Base-by-base conservation (phyloP, 768 basidiomycete genomes). In the Naematelia encephala region DNA sequence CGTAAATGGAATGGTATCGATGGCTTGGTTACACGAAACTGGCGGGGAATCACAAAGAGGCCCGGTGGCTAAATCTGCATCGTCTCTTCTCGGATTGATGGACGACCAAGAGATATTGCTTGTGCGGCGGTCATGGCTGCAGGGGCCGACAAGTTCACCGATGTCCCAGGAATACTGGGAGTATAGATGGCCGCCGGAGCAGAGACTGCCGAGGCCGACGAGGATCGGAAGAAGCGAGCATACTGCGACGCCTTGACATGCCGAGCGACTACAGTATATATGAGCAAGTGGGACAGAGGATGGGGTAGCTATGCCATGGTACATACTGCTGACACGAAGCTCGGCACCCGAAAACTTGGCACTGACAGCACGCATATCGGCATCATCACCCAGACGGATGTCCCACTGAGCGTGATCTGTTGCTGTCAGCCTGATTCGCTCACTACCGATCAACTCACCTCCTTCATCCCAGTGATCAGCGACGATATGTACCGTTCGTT, bases 401-500 rank as follows among this genome's bases (percentile, higher is more conserved):
- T 70, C 63, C 71, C 71, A 73, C 55, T 70, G 68, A 23, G 68
- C 68, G 42, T 73, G 71, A 25, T 73, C 71, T 72, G 43, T 1
- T 8, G 27, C 16, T 10, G 42, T 57, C 46, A 70, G 55, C 51
- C 3, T 5, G 28, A 16, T 0, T 30, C 1, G 23, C 19, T n/a
- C 42, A 57, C 27, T 22, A 11, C 11, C 21, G 11, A 26, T 11
- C 22, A 5, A 59, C 67, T 57, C 54, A 69, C 70, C 70, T 16
- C 56, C 60, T 47, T 66, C 64, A 16, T 73, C 71, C 71, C 71
- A 73, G 19, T 62, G 64, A 63, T 73, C 71, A 3, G 71, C 71
- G 12, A 70, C 63, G 51, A 73, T 66, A 23, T 70, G 61, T 8
- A 73, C 43, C 4, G 66, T 73, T 26, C 64, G 39, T n/a, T 53